Conservation (phyloP, 441 rosid species). For the Cnidoscolus chayamansa region DNA sequence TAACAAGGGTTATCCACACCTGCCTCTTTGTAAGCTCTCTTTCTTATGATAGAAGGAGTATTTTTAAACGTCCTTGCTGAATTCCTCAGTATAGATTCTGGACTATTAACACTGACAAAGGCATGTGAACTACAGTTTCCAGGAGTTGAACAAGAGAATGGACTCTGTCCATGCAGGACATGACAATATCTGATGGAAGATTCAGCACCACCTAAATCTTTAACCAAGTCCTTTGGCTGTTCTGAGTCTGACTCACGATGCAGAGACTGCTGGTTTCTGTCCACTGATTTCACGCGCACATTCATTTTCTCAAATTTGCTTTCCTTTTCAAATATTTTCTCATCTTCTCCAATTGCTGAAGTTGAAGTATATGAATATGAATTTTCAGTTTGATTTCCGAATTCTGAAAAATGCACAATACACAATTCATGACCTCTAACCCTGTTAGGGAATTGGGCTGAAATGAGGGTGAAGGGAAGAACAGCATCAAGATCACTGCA, state of each 20-base stretch:
- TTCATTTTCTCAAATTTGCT: not conserved
- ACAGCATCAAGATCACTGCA: not conserved
- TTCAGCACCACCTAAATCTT: not conserved
- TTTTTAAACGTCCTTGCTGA: constrained; percentile 78
- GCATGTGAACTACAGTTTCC: not conserved
- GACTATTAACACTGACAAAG: constrained; percentile 44
- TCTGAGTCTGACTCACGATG: constrained; percentile 10
- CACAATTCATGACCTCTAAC: not conserved
- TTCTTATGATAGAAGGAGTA: constrained; percentile 84
- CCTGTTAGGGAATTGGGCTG: not conserved
- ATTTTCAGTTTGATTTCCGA: not conserved
- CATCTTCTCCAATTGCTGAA: not conserved
- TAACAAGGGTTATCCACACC: not conserved
- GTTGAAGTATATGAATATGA: not conserved
- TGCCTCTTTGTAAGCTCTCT: constrained; percentile 41
- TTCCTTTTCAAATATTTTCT: not conserved
- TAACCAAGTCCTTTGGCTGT: constrained; percentile 8
- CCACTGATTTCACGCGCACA: not conserved
- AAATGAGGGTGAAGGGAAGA: not conserved
- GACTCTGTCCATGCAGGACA: constrained; percentile 33
- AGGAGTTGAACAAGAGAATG: constrained; percentile 38
- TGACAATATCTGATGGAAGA: constrained; percentile 14
- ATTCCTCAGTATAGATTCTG: constrained; percentile 62
- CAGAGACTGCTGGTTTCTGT: not conserved
- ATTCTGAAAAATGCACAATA: not conserved